Evolutionary conservation across 352 stramenopile species (phyloP).

Genomic region (Globisporangium heterothallicum): DNA sequence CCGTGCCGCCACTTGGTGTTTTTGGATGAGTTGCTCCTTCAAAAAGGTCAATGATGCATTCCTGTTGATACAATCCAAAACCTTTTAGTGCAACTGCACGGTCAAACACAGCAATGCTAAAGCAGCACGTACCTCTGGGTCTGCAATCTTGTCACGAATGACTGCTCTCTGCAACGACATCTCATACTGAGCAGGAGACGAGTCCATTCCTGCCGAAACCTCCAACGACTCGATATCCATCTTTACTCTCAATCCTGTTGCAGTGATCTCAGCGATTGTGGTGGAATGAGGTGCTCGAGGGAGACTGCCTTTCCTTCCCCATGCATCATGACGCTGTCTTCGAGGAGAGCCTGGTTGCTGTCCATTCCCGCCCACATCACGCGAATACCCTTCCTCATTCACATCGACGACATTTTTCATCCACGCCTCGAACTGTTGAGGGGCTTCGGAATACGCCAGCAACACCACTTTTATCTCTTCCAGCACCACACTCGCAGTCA

Average conservation of each 20-base stretch:
- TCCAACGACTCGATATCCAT: constrained; percentile 14
- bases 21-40: neutral
- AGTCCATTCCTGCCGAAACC: constrained; percentile 3
- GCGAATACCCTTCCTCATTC: constrained; percentile 11
- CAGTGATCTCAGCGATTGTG: constrained; percentile 32
- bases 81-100: neutral
- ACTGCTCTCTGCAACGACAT: constrained; percentile 37
- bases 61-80: constrained; percentile 8
- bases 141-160: constrained; percentile 42
- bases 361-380: constrained; percentile 6
- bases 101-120: neutral
- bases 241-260: constrained; percentile 20
- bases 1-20: neutral
- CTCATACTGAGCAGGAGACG: constrained; percentile 23
- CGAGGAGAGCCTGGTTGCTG: constrained; percentile 16
- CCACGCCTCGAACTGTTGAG: constrained; percentile 46
- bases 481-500: constrained; percentile 22
- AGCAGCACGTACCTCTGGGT: constrained; percentile 27
- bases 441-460: constrained; percentile 34
- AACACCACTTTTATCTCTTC: constrained; percentile 49
- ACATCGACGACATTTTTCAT: constrained; percentile 31
- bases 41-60: constrained; percentile 15
- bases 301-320: constrained; percentile 10
- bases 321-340: constrained; percentile 13
- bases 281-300: constrained; percentile 3